These are phyloP conservation scores for Lobosporangium transversale DNA, from an alignment of 192 early-diverging fungal genomes.

Conservation along the genomic window DNA sequence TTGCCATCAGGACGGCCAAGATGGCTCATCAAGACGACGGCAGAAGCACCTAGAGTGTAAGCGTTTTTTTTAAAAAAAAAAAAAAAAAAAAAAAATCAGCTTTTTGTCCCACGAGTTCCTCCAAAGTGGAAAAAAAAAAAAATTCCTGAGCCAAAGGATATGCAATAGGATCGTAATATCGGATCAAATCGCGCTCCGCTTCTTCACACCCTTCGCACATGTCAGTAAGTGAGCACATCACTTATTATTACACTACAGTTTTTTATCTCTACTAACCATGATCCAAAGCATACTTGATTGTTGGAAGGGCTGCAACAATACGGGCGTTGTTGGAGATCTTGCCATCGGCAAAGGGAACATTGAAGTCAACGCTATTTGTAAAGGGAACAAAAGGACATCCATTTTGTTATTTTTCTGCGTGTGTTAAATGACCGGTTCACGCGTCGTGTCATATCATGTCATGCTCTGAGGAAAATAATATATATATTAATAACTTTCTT, in stretches of 20 bases:
- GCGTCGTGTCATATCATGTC: too few relatives aligned
- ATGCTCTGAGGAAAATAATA: slow-evolving; percentile 8
- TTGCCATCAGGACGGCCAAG: slow-evolving; percentile 97
- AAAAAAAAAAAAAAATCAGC: too few relatives aligned
- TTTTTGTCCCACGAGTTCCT: too few relatives aligned
- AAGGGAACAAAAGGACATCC: neutral
- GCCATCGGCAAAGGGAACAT: slow-evolving; percentile 94
- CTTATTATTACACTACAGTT: too few relatives aligned
- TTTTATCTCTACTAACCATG: slow-evolving; percentile 73
- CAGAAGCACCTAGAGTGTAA: slow-evolving; percentile 78
- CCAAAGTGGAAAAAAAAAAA: neutral
- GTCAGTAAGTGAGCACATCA: slow-evolving; percentile 15
- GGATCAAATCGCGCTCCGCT: slow-evolving; percentile 16
- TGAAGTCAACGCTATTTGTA: slow-evolving; percentile 98
- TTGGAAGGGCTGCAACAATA: slow-evolving; percentile 94
- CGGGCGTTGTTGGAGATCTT: slow-evolving; percentile 98
- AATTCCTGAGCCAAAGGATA: too few relatives aligned
- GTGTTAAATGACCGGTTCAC: too few relatives aligned
- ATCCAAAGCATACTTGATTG: slow-evolving; percentile 90
- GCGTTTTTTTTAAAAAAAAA: too few relatives aligned
- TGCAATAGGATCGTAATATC: neutral
- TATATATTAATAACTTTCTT: slow-evolving; percentile 25
- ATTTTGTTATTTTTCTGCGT: neutral
- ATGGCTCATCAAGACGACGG: slow-evolving; percentile 96
- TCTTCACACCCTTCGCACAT: slow-evolving; percentile 10